Conservation (phyloP, 495 filamentous ascomycete species). For the Rhypophila decipiens region DNA sequence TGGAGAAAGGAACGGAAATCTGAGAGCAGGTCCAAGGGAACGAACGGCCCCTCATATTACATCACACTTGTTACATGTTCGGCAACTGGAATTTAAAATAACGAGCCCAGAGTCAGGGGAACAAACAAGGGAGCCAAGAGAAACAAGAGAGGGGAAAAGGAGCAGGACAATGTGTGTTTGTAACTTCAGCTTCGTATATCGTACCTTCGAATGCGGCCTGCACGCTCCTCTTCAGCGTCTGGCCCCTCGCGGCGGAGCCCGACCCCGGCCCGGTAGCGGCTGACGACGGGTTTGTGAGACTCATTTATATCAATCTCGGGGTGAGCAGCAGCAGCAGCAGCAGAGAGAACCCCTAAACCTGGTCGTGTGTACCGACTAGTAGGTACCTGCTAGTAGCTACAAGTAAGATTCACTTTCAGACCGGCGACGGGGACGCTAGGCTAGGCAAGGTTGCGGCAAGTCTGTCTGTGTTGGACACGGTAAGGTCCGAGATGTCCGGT, state of each 20-base stretch:
- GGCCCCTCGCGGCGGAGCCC: constrained; percentile 34
- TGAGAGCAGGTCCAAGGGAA: neutral
- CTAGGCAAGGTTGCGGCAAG: too few relatives aligned
- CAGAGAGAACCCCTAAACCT: too few relatives aligned
- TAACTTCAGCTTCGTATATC: constrained; percentile 3
- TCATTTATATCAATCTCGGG: constrained; percentile 23
- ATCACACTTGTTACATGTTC: neutral
- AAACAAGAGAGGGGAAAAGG: constrained; percentile 10
- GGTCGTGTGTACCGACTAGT: too few relatives aligned
- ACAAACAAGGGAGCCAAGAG: too few relatives aligned
- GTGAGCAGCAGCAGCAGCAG: neutral
- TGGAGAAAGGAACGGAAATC: neutral
- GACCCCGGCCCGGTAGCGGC: constrained; percentile 39
- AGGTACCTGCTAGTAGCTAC: too few relatives aligned
- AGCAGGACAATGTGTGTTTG: neutral
- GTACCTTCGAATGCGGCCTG: constrained; percentile 78
- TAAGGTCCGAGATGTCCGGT: neutral
- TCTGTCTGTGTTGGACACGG: too few relatives aligned
- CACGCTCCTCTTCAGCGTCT: constrained; percentile 64
- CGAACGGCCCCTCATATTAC: neutral
- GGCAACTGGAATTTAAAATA: neutral
- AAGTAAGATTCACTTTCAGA: too few relatives aligned
- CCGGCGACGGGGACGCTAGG: too few relatives aligned
- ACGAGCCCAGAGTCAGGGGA: neutral
- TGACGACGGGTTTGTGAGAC: constrained; percentile 39